phyloP scores from a whole-genome alignment of 176 grass and related monocot species.

The Triticum dicoccoides region DNA sequence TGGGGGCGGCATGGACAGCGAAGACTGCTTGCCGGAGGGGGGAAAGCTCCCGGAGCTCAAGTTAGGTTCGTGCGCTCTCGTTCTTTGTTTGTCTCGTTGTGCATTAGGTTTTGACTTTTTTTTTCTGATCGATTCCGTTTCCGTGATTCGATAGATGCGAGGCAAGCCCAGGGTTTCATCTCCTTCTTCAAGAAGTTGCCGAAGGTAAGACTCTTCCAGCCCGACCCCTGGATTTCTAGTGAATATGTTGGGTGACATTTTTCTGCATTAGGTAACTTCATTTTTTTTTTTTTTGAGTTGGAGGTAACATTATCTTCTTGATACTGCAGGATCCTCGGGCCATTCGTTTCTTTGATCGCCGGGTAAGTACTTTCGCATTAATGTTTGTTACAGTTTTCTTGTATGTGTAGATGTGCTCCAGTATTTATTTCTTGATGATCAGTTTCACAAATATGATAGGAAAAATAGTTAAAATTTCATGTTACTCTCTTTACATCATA shows the following conservation, averaged over 20 bases:
- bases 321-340: conserved; percentile 62
- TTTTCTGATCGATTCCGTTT: not conserved
- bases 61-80: conserved; percentile 32
- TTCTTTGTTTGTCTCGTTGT: not conserved
- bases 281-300: not conserved
- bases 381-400: not conserved
- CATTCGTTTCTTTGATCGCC: conserved; percentile 78
- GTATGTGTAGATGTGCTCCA: not conserved
- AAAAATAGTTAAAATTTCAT: not conserved
- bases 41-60: conserved; percentile 74
- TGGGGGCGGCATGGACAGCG: conserved; percentile 19
- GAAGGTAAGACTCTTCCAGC: conserved; percentile 35
- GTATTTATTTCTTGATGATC: not conserved
- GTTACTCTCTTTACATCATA: not conserved
- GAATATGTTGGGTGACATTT: not conserved
- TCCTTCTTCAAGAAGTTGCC: conserved; percentile 88
- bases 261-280: not conserved
- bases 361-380: conserved; percentile 46
- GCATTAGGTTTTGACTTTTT: not conserved
- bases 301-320: not conserved
- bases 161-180: conserved; percentile 93
- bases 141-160: conserved; percentile 52
- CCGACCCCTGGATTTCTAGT: not conserved
- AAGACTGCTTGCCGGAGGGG: conserved; percentile 32
- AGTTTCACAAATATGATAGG: not conserved